phyloP scores from a whole-genome alignment of 345 rosid species.

The Eucalyptus pauciflora region DNA sequence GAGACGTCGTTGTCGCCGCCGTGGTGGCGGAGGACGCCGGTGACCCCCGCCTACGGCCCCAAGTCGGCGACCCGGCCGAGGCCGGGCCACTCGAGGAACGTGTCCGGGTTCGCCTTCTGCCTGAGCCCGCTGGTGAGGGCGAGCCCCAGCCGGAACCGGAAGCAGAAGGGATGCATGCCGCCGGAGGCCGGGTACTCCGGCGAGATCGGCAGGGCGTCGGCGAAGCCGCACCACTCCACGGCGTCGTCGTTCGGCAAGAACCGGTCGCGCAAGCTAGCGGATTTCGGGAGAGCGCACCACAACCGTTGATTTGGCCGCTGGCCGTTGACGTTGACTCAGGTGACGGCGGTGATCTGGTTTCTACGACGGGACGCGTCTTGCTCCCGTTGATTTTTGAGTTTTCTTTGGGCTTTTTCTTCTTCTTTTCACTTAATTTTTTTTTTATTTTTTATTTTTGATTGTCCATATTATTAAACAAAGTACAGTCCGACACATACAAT shows the following conservation, averaged over 20 bases:
- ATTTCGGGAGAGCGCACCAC: slow-evolving; percentile 61
- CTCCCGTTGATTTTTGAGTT: not conserved
- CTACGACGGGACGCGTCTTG: not conserved
- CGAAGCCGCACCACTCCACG: slow-evolving; percentile 44
- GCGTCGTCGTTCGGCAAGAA: slow-evolving; percentile 73
- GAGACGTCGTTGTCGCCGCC: slow-evolving; percentile 4
- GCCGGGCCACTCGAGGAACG: not conserved
- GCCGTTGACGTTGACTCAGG: slow-evolving; percentile 9
- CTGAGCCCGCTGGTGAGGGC: slow-evolving; percentile 87
- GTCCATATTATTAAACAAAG: not conserved
- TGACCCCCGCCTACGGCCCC: slow-evolving; percentile 8
- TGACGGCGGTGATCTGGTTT: not conserved
- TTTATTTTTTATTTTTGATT: not conserved
- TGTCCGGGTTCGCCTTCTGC: slow-evolving; percentile 30
- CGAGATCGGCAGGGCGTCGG: slow-evolving; percentile 26
- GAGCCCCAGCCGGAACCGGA: slow-evolving; percentile 62
- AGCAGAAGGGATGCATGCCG: slow-evolving; percentile 9
- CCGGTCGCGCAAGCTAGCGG: slow-evolving; percentile 86
- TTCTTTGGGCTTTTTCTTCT: not conserved
- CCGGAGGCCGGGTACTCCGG: slow-evolving; percentile 36
- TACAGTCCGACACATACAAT: not conserved
- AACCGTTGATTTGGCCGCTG: slow-evolving; percentile 39
- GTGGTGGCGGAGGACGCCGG: slow-evolving; percentile 23
- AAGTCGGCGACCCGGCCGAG: not conserved
- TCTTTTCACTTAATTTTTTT: not conserved